Evolutionary conservation across 345 rosid genomes (phyloP).

Genomic region (Eucalyptus fibrosa): DNA sequence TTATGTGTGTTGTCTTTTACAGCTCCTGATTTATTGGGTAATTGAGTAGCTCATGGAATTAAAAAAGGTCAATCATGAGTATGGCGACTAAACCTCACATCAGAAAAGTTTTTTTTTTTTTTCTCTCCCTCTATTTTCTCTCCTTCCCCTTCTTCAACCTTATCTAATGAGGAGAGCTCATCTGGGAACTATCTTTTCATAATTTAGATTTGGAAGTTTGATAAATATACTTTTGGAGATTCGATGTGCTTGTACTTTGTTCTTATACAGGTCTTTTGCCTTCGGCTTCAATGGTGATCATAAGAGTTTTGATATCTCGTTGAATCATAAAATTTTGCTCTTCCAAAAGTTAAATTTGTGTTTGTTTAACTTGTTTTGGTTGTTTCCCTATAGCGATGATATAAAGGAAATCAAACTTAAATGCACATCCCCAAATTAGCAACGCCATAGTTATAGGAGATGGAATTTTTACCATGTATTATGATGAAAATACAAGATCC

Average conservation of each 20-base stretch:
- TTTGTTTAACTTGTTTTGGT: not conserved
- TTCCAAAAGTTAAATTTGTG: not conserved
- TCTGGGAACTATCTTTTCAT: not conserved
- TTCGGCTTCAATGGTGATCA: not conserved
- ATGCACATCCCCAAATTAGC: not conserved
- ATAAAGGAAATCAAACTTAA: not conserved
- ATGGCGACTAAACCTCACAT: not conserved
- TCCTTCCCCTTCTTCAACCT: not conserved
- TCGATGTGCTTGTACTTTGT: accelerated
- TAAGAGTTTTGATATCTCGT: not conserved
- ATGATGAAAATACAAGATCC: not conserved
- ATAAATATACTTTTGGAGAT: not conserved
- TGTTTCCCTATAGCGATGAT: not conserved
- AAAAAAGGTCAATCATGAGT: not conserved
- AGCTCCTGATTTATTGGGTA: not conserved
- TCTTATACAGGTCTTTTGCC: not conserved
- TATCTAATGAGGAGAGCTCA: not conserved
- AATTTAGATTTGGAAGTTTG: not conserved
- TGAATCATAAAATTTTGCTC: not conserved
- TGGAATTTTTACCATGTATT: not conserved
- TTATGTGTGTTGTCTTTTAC: not conserved
- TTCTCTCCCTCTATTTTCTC: not conserved
- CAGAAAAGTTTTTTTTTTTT: not conserved
- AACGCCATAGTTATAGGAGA: not conserved
- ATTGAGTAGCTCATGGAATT: not conserved